phyloP scores from a whole-genome alignment of 164 flowering plant species.

The Paratinospora sagittata region DNA sequence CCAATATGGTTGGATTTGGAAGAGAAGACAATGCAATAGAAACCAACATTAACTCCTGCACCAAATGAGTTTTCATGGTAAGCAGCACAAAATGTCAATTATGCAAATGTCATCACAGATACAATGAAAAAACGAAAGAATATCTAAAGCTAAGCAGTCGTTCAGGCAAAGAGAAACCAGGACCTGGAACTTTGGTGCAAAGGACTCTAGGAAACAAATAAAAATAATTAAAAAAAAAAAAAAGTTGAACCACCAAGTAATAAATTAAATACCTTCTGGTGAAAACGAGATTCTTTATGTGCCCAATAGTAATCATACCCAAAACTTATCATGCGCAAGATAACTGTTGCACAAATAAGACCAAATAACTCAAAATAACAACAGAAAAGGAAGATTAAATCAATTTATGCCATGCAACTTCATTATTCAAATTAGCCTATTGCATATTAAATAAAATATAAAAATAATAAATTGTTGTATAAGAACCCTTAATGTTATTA shows the following conservation, averaged over 20 bases:
- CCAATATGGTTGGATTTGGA: too few species aligned
- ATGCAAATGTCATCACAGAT: not conserved
- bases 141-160: not conserved
- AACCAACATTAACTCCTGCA: too few species aligned
- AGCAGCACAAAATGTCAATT: too few species aligned
- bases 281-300: constrained; percentile 41
- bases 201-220: not conserved
- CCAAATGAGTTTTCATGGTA: too few species aligned
- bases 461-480: not conserved
- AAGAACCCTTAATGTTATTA: not conserved
- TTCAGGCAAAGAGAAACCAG: not conserved
- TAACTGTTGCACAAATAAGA: constrained; percentile 42
- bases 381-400: too few species aligned
- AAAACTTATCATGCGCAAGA: constrained; percentile 95
- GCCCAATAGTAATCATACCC: constrained; percentile 92
- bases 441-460: not conserved
- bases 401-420: too few species aligned
- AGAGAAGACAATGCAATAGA: too few species aligned
- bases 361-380: not conserved
- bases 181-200: not conserved
- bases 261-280: constrained; percentile 53
- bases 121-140: not conserved
- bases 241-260: not conserved
- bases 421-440: not conserved
- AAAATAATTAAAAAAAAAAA: not conserved